These are phyloP conservation scores for Sporothrix brasiliensis DNA, from an alignment of 2,329 filamentous ascomycete genomes.

Conservation along the genomic window DNA sequence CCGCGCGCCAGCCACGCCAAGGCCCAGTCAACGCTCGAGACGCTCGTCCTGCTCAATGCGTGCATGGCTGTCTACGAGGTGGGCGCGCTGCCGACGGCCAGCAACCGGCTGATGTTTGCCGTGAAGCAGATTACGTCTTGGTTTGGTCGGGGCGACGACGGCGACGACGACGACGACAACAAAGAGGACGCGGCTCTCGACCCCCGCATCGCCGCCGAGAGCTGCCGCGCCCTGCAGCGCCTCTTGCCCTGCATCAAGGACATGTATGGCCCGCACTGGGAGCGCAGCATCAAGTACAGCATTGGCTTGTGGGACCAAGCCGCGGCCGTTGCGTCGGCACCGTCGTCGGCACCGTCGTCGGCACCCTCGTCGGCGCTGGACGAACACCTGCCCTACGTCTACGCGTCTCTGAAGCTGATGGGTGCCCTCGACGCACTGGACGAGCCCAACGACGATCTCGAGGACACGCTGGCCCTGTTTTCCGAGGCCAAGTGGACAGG, in stretches of 20 bases:
- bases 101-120: conserved; percentile 77
- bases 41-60: conserved; percentile 58
- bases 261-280: conserved; percentile 89
- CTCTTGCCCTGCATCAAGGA: conserved; percentile 75
- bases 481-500: conserved; percentile 59
- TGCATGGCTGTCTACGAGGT: conserved; percentile 56
- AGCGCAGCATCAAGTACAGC: conserved; percentile 63
- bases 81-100: conserved; percentile 59
- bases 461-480: conserved; percentile 69
- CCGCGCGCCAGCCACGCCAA: conserved; percentile 32
- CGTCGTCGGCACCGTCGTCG: conserved; percentile 45
- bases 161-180: conserved; percentile 42
- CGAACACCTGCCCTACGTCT: conserved; percentile 62
- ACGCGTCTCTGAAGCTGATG: conserved; percentile 74
- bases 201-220: conserved; percentile 52
- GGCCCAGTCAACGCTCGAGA: conserved; percentile 51
- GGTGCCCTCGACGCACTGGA: conserved; percentile 63
- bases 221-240: conserved; percentile 59
- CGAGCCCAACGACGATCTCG: conserved; percentile 82
- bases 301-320: conserved; percentile 59
- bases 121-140: conserved; percentile 76
- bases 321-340: conserved; percentile 33
- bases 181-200: conserved; percentile 40
- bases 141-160: conserved; percentile 54
- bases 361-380: conserved; percentile 49